Base-by-base conservation (phyloP, 2,329 filamentous ascomycete genomes). In the Acarospora socialis region DNA sequence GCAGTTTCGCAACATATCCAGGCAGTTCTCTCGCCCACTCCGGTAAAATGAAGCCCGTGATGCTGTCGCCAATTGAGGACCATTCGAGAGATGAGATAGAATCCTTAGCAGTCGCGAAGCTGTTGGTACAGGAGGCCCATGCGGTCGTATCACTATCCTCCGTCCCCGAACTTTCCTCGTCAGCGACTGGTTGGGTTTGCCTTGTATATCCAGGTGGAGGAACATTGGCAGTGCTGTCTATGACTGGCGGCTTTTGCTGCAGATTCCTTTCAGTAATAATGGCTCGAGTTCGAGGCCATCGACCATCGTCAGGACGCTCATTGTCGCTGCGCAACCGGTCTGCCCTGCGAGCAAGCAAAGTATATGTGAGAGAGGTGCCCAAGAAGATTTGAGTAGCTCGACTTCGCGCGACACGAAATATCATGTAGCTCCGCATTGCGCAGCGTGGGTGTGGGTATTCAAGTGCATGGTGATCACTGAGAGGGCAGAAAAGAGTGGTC, bases 11-110 rank as follows among this genome's bases (percentile, higher is more conserved):
- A 34, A 92, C 61, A 33, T 81, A 83, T 3, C 65, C 75, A 1
- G 86, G 86, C 12, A 94, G 60, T 24, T 72, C 52, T 41, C 73
- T 77, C 20, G 79, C 74, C 87, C 87, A 95, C 24, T 80, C 73
- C 0, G 87, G 87, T 3, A 92, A 56, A 20, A 95, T 74, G 41
- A 71, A 67, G 47, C 72, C 75, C 21, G 77, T 74, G 16, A 92
- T 59, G 13, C 57, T 65, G 30, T 65, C 63, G 12, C 58, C 55
- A 27, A 70, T 41, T 8, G 56, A 53, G 18, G 55, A 45, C 57
- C 59, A 62, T 17, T 61, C 53, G 24, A 55, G 45, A 2, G 51
- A 49, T 17, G 52, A 48, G 25, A 63, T 51, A 1, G 56, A 54
- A 18, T 59, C 49, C 35, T 53, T 54, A 12, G 56, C 50, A 26